Conservation (phyloP, 2,329 filamentous ascomycete species). For the Tolypocladium capitatum region DNA sequence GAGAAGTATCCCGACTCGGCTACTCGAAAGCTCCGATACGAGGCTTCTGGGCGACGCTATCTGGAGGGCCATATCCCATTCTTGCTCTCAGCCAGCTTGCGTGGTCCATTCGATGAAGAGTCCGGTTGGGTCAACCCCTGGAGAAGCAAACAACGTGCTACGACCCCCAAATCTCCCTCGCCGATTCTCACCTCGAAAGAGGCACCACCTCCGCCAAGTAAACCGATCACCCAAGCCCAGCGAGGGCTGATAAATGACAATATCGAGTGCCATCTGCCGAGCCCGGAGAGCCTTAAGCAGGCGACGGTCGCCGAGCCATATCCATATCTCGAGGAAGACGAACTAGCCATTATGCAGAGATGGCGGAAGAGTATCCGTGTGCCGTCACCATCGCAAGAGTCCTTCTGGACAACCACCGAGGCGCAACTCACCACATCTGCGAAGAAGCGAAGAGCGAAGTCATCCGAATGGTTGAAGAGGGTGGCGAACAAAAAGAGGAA, state of each 20-base stretch:
- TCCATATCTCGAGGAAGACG: constrained; percentile 17
- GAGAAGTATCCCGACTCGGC: constrained; percentile 35
- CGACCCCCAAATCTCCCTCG: neutral
- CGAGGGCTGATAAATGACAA: constrained; percentile 4
- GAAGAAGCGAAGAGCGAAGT: constrained; percentile 12
- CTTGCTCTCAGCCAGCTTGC: constrained; percentile 46
- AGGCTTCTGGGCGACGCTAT: constrained; percentile 44
- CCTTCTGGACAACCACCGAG: constrained; percentile 9
- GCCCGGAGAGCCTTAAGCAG: constrained; percentile 26
- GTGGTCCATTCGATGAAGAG: constrained; percentile 42
- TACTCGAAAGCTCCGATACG: constrained; percentile 38
- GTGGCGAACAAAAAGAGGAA: constrained; percentile 15
- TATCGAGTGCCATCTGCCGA: constrained; percentile 27
- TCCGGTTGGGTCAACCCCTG: constrained; percentile 21
- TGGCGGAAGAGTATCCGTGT: constrained; percentile 17
- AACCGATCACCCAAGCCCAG: constrained; percentile 4
- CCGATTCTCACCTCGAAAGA: neutral
- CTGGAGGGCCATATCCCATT: constrained; percentile 41
- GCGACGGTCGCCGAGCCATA: constrained; percentile 13
- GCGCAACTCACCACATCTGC: constrained; percentile 4
- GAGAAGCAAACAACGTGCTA: constrained; percentile 6
- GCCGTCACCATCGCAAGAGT: constrained; percentile 3
- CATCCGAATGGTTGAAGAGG: constrained; percentile 20
- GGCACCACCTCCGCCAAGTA: neutral
- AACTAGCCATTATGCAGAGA: constrained; percentile 16